phyloP scores from a whole-genome alignment of 1,284 basidiomycete genomes.

The Omphalotus olearius region DNA sequence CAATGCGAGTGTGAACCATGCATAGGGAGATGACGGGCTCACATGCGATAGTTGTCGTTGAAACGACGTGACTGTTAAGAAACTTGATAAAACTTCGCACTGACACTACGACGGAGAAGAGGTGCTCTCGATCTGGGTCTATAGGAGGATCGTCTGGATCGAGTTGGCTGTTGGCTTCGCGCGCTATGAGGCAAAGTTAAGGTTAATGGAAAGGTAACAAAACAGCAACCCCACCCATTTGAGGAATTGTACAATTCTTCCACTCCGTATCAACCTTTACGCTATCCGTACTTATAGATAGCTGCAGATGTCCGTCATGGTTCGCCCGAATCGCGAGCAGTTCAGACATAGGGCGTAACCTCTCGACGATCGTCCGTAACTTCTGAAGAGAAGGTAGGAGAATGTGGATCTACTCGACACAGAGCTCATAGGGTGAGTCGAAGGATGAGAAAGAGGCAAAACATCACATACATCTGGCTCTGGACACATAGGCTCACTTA shows the following conservation, averaged over 20 bases:
- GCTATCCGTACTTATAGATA: constrained; percentile 67
- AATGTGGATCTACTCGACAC: constrained; percentile 64
- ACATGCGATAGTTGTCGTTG: constrained; percentile 86
- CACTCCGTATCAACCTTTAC: constrained; percentile 80
- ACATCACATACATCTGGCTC: constrained; percentile 70
- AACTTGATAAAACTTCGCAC: constrained; percentile 81
- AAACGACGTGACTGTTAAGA: constrained; percentile 80
- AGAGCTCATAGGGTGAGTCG: neutral
- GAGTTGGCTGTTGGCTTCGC: constrained; percentile 25
- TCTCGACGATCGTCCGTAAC: constrained; percentile 75
- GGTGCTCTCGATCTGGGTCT: constrained; percentile 49
- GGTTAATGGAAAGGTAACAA: neutral
- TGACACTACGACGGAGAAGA: constrained; percentile 68
- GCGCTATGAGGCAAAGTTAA: constrained; percentile 8
- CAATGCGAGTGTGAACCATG: neutral
- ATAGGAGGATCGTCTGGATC: constrained; percentile 31
- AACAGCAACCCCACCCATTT: constrained; percentile 46
- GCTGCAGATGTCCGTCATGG: constrained; percentile 55
- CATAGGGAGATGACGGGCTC: constrained; percentile 21
- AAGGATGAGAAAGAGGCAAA: neutral
- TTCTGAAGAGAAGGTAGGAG: constrained; percentile 76
- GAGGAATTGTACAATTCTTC: constrained; percentile 70
- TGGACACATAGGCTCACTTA: constrained; percentile 84
- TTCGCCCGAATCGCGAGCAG: constrained; percentile 72
- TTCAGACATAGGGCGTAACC: constrained; percentile 72